Evolutionary conservation across 2,329 filamentous ascomycete species (phyloP).

Genomic region (Verticillium longisporum): DNA sequence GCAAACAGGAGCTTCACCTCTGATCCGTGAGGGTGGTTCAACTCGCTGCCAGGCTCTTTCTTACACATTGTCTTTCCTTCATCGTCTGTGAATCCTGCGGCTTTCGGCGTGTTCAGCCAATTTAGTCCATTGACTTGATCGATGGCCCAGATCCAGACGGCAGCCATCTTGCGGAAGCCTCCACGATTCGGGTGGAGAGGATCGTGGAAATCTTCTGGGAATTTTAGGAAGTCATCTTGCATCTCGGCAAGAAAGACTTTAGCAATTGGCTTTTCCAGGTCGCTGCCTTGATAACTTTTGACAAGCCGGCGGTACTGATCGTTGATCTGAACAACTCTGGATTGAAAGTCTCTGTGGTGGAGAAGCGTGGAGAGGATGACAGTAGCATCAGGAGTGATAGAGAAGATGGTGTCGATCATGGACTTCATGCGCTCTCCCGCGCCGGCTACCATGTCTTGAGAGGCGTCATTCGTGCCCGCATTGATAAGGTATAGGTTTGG

Average conservation of each 20-base stretch:
- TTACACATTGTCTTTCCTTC: neutral
- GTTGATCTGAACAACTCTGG: conserved; percentile 22
- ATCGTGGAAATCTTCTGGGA: neutral
- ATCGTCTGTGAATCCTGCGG: neutral
- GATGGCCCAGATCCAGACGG: conserved; percentile 1
- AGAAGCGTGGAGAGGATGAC: conserved; percentile 31
- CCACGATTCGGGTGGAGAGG: neutral
- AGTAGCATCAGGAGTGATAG: conserved; percentile 20
- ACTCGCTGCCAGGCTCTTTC: neutral
- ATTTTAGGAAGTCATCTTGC: neutral
- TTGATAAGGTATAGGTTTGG: conserved; percentile 34
- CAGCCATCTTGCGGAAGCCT: neutral
- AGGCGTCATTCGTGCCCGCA: conserved; percentile 31
- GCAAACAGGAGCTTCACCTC: neutral
- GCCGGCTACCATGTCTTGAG: conserved; percentile 20
- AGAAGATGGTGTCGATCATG: conserved; percentile 25
- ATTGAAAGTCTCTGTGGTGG: conserved; percentile 19
- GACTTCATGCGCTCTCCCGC: conserved; percentile 22
- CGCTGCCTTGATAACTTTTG: neutral
- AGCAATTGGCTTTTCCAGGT: neutral
- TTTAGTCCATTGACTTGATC: neutral
- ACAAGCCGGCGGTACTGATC: conserved; percentile 18
- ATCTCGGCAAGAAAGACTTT: neutral
- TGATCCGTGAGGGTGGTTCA: neutral
- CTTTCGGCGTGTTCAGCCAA: neutral